phyloP scores from a whole-genome alignment of 108 stramenopile species.

The Poteriospumella lacustris region DNA sequence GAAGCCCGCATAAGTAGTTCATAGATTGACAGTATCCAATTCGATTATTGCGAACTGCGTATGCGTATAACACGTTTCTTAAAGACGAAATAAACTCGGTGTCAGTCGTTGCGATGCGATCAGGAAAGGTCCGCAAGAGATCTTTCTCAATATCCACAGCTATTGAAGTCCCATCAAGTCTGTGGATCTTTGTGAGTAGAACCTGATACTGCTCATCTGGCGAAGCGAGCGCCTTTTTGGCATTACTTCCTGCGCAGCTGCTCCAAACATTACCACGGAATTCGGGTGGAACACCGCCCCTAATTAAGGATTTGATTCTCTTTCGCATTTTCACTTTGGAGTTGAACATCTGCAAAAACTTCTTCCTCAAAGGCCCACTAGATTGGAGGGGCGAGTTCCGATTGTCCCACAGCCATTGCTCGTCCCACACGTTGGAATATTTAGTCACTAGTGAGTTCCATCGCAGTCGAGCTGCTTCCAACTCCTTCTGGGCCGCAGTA shows the following conservation, averaged over 20 bases:
- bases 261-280: neutral
- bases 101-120: too few relatives aligned
- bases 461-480: neutral
- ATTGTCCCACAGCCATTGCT: neutral
- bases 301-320: neutral
- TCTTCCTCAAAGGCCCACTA: neutral
- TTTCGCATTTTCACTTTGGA: neutral
- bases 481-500: neutral
- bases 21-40: constrained; percentile 25
- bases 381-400: neutral
- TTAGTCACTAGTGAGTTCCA: neutral
- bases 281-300: constrained; percentile 1
- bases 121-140: constrained; percentile 3
- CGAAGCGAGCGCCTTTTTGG: neutral
- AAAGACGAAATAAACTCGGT: neutral
- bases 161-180: neutral
- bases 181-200: neutral
- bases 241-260: neutral
- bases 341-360: neutral
- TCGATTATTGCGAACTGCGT: neutral
- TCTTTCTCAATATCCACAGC: constrained; percentile 18
- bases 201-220: neutral
- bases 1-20: neutral
- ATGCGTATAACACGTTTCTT: neutral
- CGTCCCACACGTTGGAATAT: neutral